Evolutionary conservation across 2,329 filamentous ascomycete genomes (phyloP).

Genomic region (Pleoardoris graminearum): DNA sequence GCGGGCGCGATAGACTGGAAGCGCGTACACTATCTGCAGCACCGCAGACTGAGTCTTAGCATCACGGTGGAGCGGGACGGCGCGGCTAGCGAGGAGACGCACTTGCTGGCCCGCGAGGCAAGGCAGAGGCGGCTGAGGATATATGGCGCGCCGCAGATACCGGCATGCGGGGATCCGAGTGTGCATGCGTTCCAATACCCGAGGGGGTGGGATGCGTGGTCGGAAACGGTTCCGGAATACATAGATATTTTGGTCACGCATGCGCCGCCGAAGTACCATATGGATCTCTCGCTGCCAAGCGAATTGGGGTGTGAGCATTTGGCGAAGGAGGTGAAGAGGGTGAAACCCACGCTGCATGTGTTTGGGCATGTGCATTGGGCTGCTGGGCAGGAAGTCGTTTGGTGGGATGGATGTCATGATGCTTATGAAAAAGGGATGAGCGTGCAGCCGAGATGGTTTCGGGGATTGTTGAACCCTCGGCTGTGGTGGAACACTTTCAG

Average conservation of each 20-base stretch:
- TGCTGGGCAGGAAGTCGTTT: slow-evolving; percentile 69
- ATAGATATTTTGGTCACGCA: slow-evolving; percentile 83
- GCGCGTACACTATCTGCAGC: slow-evolving; percentile 74
- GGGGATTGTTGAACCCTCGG: slow-evolving; percentile 42
- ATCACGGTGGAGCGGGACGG: slow-evolving; percentile 36
- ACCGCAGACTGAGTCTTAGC: slow-evolving; percentile 64
- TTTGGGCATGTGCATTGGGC: slow-evolving; percentile 85
- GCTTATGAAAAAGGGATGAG: slow-evolving; percentile 69
- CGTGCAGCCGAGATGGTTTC: slow-evolving; percentile 43
- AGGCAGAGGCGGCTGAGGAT: slow-evolving; percentile 63
- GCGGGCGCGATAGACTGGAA: slow-evolving; percentile 65
- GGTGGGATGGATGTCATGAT: slow-evolving; percentile 74
- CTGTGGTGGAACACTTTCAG: slow-evolving; percentile 57
- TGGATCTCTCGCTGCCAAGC: slow-evolving; percentile 61
- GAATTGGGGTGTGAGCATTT: slow-evolving; percentile 72
- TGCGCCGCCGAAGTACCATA: slow-evolving; percentile 73
- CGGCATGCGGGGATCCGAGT: slow-evolving; percentile 66
- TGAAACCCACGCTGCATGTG: slow-evolving; percentile 74
- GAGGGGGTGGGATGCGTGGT: slow-evolving; percentile 69
- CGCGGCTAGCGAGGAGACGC: slow-evolving; percentile 17
- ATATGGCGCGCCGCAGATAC: slow-evolving; percentile 82
- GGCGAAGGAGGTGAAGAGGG: slow-evolving; percentile 71
- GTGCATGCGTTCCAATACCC: slow-evolving; percentile 80
- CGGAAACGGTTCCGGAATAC: slow-evolving; percentile 68
- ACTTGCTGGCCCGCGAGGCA: slow-evolving; percentile 22